Evolutionary conservation across 768 basidiomycete genomes (phyloP), one percentile per base, ranked within the genome.

Genomic region (Panaeolus cyanescens): DNA sequence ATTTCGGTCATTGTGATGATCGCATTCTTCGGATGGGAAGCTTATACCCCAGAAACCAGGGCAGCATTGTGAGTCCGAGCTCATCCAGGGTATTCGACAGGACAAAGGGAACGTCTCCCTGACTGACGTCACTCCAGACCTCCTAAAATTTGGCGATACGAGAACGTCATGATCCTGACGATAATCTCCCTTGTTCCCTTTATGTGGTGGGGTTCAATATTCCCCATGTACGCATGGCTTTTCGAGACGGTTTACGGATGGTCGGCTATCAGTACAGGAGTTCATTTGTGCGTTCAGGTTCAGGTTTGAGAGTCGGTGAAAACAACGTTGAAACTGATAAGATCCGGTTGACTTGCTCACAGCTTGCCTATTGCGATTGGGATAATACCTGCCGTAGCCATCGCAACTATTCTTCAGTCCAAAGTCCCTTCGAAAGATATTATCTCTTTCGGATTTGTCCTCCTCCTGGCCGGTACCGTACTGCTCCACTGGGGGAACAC

Each of bases 11-110:
- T 78, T 8, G 62, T 82, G 10, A 65, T 72, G 34, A 64, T 70
- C 28, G 69, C 57, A 1, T 88, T 88, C 74, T 83, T 87, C 70
- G 71, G 77, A 55, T 86, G 80, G 78, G 84, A 87, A 64, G 70
- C 76, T 8, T 42, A 64, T 0, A 67, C 83, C 13, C 79, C 78
- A 2, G 64, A 66, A 15, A 70, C 80, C 12, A 68, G 66, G 5
- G 83, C 85, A 10, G 77, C 79, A 4, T 67, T 83, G 80, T 81
- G 64, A 40, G 78, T 65, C 13, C 55, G 22, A 62, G 37, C 30
- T 36, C 28, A 37, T 31, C 4, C 30, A 22, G 45, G 45, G 56
- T 30, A 19, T 54, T 17, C 40, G 25, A 30, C 19, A 25, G 42
- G 28, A 53, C 53, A 50, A 50, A 50, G 45, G 45, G 45, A 50